A percentile compares a stretch with the other conserved stretches of the same genome.
Evolutionary conservation across 2,329 filamentous ascomycete genomes (phyloP).

Genomic region (Aspergillus japonicus): DNA sequence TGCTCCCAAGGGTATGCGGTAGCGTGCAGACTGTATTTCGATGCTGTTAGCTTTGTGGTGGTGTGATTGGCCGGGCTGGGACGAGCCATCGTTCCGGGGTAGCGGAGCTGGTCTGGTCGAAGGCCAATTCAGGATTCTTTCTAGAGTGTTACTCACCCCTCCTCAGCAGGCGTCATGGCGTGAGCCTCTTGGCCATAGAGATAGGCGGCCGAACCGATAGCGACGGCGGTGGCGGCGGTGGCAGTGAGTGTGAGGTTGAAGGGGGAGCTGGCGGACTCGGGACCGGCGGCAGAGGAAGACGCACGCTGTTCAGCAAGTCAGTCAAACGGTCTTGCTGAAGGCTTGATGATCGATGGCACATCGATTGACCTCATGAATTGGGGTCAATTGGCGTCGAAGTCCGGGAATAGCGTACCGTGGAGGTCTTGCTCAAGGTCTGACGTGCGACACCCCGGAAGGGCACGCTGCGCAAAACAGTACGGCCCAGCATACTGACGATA

Average conservation of each 20-base stretch:
- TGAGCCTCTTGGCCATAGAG: slow-evolving; percentile 85
- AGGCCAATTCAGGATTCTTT: slow-evolving; percentile 15
- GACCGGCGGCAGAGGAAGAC: slow-evolving; percentile 68
- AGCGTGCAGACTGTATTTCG: slow-evolving; percentile 72
- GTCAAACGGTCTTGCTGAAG: slow-evolving; percentile 32
- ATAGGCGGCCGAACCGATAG: slow-evolving; percentile 86
- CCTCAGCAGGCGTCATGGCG: slow-evolving; percentile 90
- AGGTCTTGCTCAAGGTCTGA: slow-evolving; percentile 68
- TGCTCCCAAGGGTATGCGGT: slow-evolving; percentile 96
- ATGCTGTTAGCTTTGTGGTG: slow-evolving; percentile 25
- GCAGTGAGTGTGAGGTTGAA: slow-evolving; percentile 84
- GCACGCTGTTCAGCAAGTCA: slow-evolving; percentile 52
- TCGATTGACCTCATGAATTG: slow-evolving; percentile 29
- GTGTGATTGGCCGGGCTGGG: slow-evolving; percentile 18
- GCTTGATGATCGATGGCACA: slow-evolving; percentile 22
- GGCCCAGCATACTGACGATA: slow-evolving; percentile 77
- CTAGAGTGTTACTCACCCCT: slow-evolving; percentile 73
- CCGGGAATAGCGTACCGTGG: slow-evolving; percentile 67
- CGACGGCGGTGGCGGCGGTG: slow-evolving; percentile 79
- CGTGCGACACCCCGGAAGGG: slow-evolving; percentile 77
- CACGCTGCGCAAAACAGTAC: slow-evolving; percentile 84
- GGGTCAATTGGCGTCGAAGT: slow-evolving; percentile 30
- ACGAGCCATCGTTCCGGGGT: slow-evolving; percentile 25
- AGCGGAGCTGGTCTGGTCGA: slow-evolving; percentile 17
- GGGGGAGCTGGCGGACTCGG: slow-evolving; percentile 70